These are phyloP conservation scores for Fusarium nodosum DNA, from an alignment of 2,329 filamentous ascomycete species.

Conservation along the genomic window DNA sequence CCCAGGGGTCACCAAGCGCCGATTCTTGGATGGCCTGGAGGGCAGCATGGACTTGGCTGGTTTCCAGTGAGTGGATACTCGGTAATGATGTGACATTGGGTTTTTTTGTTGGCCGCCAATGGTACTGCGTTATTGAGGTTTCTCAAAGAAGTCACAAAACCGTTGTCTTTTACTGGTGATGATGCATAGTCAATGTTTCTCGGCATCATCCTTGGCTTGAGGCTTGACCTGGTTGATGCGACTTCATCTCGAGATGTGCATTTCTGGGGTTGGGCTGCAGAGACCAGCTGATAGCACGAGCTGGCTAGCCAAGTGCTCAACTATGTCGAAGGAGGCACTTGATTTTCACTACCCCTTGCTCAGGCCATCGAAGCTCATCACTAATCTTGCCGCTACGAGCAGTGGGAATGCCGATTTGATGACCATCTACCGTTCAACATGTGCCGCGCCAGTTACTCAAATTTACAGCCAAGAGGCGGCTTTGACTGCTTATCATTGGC, in stretches of 20 bases:
- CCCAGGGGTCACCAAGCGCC: conserved; percentile 42
- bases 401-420: conserved; percentile 22
- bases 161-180: conserved; percentile 18
- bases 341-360: conserved; percentile 24
- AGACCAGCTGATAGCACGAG: conserved; percentile 20
- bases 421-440: conserved; percentile 18
- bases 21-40: conserved; percentile 22
- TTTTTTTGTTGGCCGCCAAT: conserved; percentile 35
- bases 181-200: conserved; percentile 23
- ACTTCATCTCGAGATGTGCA: conserved; percentile 15
- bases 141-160: conserved; percentile 24
- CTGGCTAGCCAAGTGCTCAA: conserved; percentile 5
- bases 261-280: conserved; percentile 25
- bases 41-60: conserved; percentile 31
- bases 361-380: conserved; percentile 8
- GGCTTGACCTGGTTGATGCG: conserved; percentile 11
- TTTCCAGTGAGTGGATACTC: conserved; percentile 43
- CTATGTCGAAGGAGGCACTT: conserved; percentile 11
- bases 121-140: conserved; percentile 15
- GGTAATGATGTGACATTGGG: conserved; percentile 34
- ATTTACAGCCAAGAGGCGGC: conserved; percentile 23
- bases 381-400: conserved; percentile 30
- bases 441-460: conserved; percentile 25
- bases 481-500: conserved; percentile 32
- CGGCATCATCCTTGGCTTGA: conserved; percentile 7